These are phyloP conservation scores for Aspergillus viridinutans DNA, from an alignment of 2,329 filamentous ascomycete genomes.

Conservation along the genomic window DNA sequence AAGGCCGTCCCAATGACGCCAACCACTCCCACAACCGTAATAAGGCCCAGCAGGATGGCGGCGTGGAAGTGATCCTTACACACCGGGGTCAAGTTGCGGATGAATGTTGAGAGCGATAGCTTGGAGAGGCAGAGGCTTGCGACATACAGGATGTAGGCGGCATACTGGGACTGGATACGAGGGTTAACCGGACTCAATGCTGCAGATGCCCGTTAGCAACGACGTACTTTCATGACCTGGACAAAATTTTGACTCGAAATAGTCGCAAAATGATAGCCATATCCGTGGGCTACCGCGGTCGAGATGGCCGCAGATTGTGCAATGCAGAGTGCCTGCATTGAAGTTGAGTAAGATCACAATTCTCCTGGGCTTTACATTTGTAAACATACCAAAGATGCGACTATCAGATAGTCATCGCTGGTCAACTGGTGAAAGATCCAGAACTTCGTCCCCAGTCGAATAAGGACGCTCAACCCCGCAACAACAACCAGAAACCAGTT, in stretches of 20 bases:
- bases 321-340: constrained; percentile 11
- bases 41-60: constrained; percentile 7
- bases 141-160: constrained; percentile 17
- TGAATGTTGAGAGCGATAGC: constrained; percentile 20
- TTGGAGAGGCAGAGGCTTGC: constrained; percentile 20
- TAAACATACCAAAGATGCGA: constrained; percentile 12
- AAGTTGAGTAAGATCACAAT: neutral
- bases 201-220: neutral
- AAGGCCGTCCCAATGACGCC: constrained; percentile 16
- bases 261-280: constrained; percentile 16
- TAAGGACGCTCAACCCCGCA: constrained; percentile 16
- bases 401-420: constrained; percentile 19
- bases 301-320: constrained; percentile 16
- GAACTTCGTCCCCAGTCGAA: constrained; percentile 19
- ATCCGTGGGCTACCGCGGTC: constrained; percentile 18
- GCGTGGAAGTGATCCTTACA: constrained; percentile 15
- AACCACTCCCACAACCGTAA: constrained; percentile 12
- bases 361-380: too few species aligned
- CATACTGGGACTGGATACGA: constrained; percentile 15
- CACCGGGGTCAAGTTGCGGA: constrained; percentile 16
- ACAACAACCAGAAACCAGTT: constrained; percentile 19
- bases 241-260: constrained; percentile 11
- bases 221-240: constrained; percentile 18
- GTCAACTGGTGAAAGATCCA: constrained; percentile 17
- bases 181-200: neutral